Conservation (phyloP, 495 filamentous ascomycete genomes). For the Tetracladium marchalianum region DNA sequence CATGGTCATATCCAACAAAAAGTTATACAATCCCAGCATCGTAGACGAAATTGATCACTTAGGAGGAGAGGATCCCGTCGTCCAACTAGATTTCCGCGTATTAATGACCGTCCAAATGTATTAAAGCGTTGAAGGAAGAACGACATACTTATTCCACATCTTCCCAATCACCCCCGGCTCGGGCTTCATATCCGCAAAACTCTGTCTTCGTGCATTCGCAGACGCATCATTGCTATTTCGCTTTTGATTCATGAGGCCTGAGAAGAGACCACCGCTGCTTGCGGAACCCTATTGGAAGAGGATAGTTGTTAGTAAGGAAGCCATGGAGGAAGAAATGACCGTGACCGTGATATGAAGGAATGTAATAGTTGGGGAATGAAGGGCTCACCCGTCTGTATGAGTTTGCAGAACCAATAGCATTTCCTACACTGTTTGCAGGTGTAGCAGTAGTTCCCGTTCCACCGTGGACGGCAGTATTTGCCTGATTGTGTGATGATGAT, state of each 20-base stretch:
- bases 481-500: too few relatives aligned
- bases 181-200: slow-evolving; percentile 39
- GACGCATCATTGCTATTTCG: slow-evolving; percentile 32
- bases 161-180: slow-evolving; percentile 36
- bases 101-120: too few relatives aligned
- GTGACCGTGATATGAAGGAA: too few relatives aligned
- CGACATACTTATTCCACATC: slow-evolving; percentile 42
- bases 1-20: too few relatives aligned
- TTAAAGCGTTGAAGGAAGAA: not conserved
- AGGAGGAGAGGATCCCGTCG: not conserved
- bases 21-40: too few relatives aligned
- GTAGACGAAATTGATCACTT: not conserved
- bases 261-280: slow-evolving; percentile 29
- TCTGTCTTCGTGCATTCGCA: slow-evolving; percentile 30
- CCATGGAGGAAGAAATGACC: too few relatives aligned
- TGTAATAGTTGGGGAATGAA: too few relatives aligned
- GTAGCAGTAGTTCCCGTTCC: too few relatives aligned
- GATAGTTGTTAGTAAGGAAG: not conserved
- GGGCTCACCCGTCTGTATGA: too few relatives aligned
- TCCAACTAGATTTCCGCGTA: not conserved
- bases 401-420: too few relatives aligned
- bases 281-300: slow-evolving; percentile 13
- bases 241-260: slow-evolving; percentile 41
- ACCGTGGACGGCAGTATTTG: too few relatives aligned
- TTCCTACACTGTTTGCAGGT: too few relatives aligned